These are phyloP conservation scores for Cotoneaster glaucophyllus DNA, from an alignment of 306 rosid genomes.

Conservation along the genomic window DNA sequence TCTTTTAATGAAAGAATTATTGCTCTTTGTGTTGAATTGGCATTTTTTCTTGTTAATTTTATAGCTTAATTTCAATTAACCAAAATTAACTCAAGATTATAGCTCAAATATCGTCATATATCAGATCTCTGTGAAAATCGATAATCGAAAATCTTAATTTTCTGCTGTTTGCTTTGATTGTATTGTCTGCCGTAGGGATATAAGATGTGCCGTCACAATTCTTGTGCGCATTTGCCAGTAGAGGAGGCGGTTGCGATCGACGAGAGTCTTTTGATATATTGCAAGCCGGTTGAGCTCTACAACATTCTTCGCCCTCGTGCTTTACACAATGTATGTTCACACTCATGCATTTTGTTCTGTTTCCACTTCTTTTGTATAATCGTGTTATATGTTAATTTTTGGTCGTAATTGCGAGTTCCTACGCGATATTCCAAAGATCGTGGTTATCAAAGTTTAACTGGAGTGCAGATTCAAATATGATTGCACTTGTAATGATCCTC, in stretches of 20 bases:
- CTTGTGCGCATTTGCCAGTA: conserved; percentile 46
- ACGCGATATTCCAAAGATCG: background rate
- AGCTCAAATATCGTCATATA: background rate
- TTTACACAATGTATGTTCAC: conserved; percentile 51
- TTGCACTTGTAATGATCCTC: background rate
- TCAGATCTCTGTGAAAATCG: background rate
- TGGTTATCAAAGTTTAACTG: background rate
- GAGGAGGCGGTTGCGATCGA: conserved; percentile 69
- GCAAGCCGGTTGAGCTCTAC: conserved; percentile 97
- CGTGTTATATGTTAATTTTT: background rate
- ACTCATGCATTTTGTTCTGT: background rate
- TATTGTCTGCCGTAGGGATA: background rate
- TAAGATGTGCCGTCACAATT: conserved; percentile 79
- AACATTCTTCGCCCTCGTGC: conserved; percentile 83
- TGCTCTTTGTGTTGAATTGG: background rate
- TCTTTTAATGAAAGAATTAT: background rate
- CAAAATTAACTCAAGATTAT: background rate
- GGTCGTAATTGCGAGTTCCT: background rate
- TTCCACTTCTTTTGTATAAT: background rate
- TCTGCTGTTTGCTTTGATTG: background rate
- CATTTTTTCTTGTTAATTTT: background rate
- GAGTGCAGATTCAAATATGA: background rate
- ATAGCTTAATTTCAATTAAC: background rate
- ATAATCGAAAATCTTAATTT: background rate
- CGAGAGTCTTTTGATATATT: conserved; percentile 79